phyloP scores from a whole-genome alignment of 2,329 filamentous ascomycete genomes.

The Pseudogymnoascus sp. region DNA sequence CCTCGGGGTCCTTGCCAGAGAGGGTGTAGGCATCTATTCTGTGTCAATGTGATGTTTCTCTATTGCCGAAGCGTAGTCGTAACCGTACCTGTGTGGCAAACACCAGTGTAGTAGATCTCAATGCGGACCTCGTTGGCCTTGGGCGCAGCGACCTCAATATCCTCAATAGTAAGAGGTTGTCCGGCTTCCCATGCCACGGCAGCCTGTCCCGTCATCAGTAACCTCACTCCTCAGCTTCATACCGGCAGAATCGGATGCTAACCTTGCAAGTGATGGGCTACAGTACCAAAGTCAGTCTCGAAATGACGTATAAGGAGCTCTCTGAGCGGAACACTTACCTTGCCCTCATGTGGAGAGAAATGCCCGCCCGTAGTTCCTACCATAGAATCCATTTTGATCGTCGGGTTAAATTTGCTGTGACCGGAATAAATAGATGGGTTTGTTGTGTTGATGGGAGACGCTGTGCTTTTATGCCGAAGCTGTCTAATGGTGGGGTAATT shows the following conservation, averaged over 20 bases:
- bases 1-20: slow-evolving; percentile 94
- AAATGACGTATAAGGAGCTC: slow-evolving; percentile 1
- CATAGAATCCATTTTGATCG: slow-evolving; percentile 9
- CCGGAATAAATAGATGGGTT: background rate
- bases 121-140: slow-evolving; percentile 93
- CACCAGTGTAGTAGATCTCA: slow-evolving; percentile 93
- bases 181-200: slow-evolving; percentile 96
- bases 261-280: slow-evolving; percentile 90
- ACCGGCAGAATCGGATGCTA: slow-evolving; percentile 14
- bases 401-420: background rate
- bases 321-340: slow-evolving; percentile 1
- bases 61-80: slow-evolving; percentile 17
- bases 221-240: background rate
- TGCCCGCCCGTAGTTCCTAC: background rate
- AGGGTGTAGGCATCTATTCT: slow-evolving; percentile 77
- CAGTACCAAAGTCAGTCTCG: slow-evolving; percentile 7
- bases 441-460: background rate
- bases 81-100: slow-evolving; percentile 84
- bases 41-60: background rate
- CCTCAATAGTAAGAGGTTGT: slow-evolving; percentile 80
- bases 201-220: slow-evolving; percentile 42
- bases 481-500: background rate
- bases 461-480: background rate
- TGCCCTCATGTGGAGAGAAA: slow-evolving; percentile 9
- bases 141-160: slow-evolving; percentile 84